A percentile compares a stretch with the other conserved stretches of the same genome.
phyloP scores from a whole-genome alignment of 164 flowering plant species.

The Saururus chinensis region DNA sequence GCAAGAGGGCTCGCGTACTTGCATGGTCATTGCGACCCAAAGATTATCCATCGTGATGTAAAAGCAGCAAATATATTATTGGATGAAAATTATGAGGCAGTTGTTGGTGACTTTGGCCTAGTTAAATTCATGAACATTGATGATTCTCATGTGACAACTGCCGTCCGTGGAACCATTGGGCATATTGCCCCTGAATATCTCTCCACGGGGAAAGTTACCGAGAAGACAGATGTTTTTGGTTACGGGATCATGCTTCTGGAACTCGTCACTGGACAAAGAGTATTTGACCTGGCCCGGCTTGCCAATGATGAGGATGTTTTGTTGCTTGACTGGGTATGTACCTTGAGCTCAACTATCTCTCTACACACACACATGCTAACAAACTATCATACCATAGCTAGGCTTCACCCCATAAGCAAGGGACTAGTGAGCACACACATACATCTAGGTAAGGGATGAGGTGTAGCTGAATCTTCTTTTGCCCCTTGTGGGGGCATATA shows the following conservation, averaged over 20 bases:
- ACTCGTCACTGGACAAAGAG: conserved; percentile 87
- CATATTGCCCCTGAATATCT: conserved; percentile 72
- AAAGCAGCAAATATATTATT: conserved; percentile 90
- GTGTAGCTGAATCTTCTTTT: no score
- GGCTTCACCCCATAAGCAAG: no score
- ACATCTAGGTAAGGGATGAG: no score
- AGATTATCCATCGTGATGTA: conserved; percentile 90
- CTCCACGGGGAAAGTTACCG: no score
- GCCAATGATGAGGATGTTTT: conserved; percentile 95
- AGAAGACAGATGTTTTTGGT: no score
- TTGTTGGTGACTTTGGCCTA: conserved; percentile 75
- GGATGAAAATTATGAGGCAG: conserved; percentile 92
- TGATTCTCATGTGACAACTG: no score
- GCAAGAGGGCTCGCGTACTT: conserved; percentile 85
- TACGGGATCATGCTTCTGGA: conserved; percentile 85
- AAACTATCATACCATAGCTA: no score
- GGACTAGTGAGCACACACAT: no score
- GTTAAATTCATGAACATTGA: no score
- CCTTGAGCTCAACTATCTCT: no score
- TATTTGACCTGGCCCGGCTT: conserved; percentile 88
- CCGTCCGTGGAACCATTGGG: conserved; percentile 8
- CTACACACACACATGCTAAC: no score
- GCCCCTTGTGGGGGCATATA: no score
- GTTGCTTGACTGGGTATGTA: conserved; percentile 84
- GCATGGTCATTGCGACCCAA: conserved; percentile 94